phyloP scores from a whole-genome alignment of 306 rosid species.

The Astragalus glycyphyllos region DNA sequence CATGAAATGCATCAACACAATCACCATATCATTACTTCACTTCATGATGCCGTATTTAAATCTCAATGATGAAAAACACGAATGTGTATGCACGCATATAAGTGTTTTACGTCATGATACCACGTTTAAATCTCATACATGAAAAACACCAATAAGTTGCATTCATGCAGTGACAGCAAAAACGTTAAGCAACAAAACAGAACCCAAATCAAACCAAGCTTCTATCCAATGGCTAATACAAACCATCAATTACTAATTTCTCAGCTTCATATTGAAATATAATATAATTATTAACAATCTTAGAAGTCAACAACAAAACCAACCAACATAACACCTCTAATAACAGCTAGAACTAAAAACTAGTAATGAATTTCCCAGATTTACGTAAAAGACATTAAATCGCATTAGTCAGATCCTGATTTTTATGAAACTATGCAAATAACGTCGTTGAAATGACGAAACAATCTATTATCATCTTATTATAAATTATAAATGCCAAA shows the following conservation, averaged over 20 bases:
- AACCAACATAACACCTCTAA: conserved; percentile 1
- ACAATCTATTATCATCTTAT: neutral
- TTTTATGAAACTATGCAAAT: neutral
- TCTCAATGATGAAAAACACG: neutral
- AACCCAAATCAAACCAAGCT: neutral
- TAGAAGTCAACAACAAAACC: neutral
- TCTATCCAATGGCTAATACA: neutral
- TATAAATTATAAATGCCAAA: conserved; percentile 21
- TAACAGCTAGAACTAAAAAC: neutral
- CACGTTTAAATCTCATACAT: neutral
- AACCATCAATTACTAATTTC: neutral
- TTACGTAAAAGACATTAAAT: neutral
- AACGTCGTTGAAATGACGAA: neutral
- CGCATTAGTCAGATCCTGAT: neutral
- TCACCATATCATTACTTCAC: neutral
- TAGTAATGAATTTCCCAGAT: conserved; percentile 4
- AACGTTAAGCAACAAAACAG: neutral
- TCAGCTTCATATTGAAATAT: neutral
- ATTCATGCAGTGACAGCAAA: neutral
- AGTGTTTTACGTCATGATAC: neutral
- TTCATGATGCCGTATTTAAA: neutral
- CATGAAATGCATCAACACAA: neutral
- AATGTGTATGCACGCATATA: neutral
- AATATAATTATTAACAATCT: neutral
- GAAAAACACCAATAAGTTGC: neutral